These are phyloP conservation scores for Martensiomyces pterosporus DNA, from an alignment of 192 early-diverging fungal genomes.

Conservation along the genomic window DNA sequence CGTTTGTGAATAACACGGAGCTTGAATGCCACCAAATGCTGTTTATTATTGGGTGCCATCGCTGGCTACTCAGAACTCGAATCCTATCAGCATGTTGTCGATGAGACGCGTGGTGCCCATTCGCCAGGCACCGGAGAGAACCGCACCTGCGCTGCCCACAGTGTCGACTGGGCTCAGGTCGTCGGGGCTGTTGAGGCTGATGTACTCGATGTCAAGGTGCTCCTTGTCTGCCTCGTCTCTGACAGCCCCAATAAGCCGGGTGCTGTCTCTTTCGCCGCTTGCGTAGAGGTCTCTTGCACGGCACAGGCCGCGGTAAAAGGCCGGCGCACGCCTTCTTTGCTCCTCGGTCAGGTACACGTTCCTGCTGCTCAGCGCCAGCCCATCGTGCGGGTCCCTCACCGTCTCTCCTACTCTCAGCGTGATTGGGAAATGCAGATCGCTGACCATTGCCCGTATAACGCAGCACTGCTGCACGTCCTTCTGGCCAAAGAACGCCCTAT, in stretches of 20 bases:
- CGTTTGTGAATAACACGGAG: not conserved
- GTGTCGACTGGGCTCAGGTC: slow-evolving; percentile 57
- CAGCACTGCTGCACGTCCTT: slow-evolving; percentile 97
- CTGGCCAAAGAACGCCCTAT: slow-evolving; percentile 87
- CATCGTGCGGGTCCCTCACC: slow-evolving; percentile 65
- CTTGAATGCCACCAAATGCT: not conserved
- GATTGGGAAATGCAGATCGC: slow-evolving; percentile 79
- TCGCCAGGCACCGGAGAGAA: slow-evolving; percentile 80
- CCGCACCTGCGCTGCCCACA: slow-evolving; percentile 57
- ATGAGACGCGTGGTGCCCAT: slow-evolving; percentile 89
- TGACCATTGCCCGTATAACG: slow-evolving; percentile 71
- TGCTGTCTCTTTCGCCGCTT: slow-evolving; percentile 24
- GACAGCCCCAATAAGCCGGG: slow-evolving; percentile 44
- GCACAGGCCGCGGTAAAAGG: slow-evolving; percentile 71
- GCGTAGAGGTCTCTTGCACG: slow-evolving; percentile 50
- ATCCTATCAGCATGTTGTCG: slow-evolving; percentile 84
- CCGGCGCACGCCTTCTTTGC: slow-evolving; percentile 64
- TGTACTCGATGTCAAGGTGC: slow-evolving; percentile 75
- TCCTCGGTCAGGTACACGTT: slow-evolving; percentile 78
- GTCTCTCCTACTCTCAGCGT: slow-evolving; percentile 70
- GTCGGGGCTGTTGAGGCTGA: slow-evolving; percentile 70
- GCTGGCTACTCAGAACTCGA: slow-evolving; percentile 20
- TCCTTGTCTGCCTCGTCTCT: slow-evolving; percentile 36
- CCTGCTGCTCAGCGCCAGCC: slow-evolving; percentile 86
- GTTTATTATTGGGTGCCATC: not conserved